Percentiles rank a stretch among this genome's conserved stretches.
Evolutionary conservation across 306 rosid species (phyloP).

Genomic region (Quercus aquifolioides): DNA sequence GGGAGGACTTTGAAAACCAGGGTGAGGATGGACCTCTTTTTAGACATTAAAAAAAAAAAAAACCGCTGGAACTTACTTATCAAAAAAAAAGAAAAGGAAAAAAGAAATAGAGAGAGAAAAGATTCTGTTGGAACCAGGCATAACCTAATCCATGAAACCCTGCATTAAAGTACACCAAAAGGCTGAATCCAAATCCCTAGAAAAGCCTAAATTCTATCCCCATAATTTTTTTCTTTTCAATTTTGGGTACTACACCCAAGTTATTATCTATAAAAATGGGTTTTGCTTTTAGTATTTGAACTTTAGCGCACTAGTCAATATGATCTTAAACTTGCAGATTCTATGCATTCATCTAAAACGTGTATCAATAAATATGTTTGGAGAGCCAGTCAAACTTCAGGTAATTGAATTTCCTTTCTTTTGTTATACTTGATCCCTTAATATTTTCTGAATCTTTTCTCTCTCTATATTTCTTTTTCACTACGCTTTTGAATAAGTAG

Average conservation of each 20-base stretch:
- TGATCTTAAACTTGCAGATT: slow-evolving; percentile 53
- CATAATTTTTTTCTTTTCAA: background rate
- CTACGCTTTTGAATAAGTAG: background rate
- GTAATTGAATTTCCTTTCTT: slow-evolving; percentile 35
- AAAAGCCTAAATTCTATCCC: background rate
- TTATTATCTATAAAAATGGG: background rate
- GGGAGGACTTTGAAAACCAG: background rate
- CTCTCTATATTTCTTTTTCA: background rate
- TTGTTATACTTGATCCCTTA: slow-evolving; percentile 1
- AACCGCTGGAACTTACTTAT: background rate
- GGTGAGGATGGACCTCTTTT: background rate
- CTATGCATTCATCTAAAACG: slow-evolving; percentile 83
- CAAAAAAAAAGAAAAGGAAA: background rate
- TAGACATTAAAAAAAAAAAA: background rate
- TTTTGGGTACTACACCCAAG: background rate
- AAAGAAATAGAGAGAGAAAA: background rate
- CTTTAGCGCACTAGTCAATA: background rate
- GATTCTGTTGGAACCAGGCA: background rate
- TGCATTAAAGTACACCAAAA: background rate
- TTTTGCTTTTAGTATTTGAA: slow-evolving; percentile 2
- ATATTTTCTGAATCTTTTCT: too few relatives aligned
- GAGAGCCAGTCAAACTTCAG: slow-evolving; percentile 71
- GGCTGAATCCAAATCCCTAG: background rate
- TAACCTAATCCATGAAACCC: background rate
- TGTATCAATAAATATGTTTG: slow-evolving; percentile 52